Evolutionary conservation across 345 rosid genomes (phyloP), one percentile per base, ranked within the genome.

Genomic region (Passiflora organensis): DNA sequence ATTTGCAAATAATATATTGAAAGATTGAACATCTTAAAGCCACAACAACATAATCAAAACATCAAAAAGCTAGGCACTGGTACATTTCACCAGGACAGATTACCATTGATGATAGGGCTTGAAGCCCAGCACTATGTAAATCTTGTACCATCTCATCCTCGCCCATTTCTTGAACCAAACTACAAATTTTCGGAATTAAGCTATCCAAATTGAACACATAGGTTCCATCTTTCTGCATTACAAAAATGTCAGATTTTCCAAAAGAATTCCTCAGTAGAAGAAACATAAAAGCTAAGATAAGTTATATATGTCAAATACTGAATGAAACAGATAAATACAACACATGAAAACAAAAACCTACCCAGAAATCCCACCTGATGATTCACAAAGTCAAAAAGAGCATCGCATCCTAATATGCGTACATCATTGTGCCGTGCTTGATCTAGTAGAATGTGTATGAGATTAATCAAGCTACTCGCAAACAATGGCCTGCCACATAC

Each of bases 201-300:
- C 82, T 76, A 59, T 82, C 93, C 66, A 80, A 75, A 76, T 85
- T 85, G 75, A 85, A 82, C 78, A 82, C 70, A 41, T 80, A 80
- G 42, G 93, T 80, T 6, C 84, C 89, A 60, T 82, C 89, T 46
- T 59, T 62, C 93, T 82, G 80, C 57, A 72, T 45, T 32, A 42
- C 55, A 64, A 53, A 45, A 25, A 9, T 20, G 43, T 21, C 36
- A 48, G 47, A 57, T 61, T 54, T 64, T 67, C 60, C 34, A 28
- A 22, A 20, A 57, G 28, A 16, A 21, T 43, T 44, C 41, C 42
- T 47, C 23, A n/a, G 43, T 16, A 41, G 28, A 15, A 42, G 20
- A 17, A 20, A 64, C 19, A 43, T 53, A 18, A 51, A 19, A 39
- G 41, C 21, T 43, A 16, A 28, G 39, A 42, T 37, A 32, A 50